Base-by-base conservation (phyloP, 345 rosid genomes). In the Eucalyptus fibrosa region DNA sequence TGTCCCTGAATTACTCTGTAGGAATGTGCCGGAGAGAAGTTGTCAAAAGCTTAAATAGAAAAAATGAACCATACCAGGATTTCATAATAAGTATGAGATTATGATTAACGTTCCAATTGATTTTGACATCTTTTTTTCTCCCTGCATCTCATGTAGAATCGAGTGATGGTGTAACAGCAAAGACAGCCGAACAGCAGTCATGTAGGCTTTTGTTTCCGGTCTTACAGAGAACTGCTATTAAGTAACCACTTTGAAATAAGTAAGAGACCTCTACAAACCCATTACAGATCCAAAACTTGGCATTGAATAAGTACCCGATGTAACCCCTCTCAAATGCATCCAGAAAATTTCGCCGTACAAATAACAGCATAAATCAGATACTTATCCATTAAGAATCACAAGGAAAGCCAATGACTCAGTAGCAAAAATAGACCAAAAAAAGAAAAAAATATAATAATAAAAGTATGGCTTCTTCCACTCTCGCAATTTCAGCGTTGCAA, bases 1-100 rank as follows among this genome's bases (percentile, higher is more conserved):
- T 49, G 96, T 96, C 91, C 99, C 98, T 6, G 99, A 98, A 90
- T 97, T 97, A 91, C 99, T 98, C 99, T 98, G 95, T 77, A 94
- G 89, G 80, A 89, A 92, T 42, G 92, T 77, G 24, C 83, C 83
- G 3, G 45, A 72, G 45, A 72, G 28, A 72, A 37, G 83, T 37
- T 72, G 45, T 37, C 83, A 72, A 72, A 72, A 72, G 83, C 26
- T 37, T 6, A 72, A 37, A 72, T 15, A 87, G 40, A 24, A 62
- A 60, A 60, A 87, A 62, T 37, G 53, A 87, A 60, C 28, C 24
- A 56, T 15, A 44, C 45, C 44, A 56, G 50, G 45, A 87, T 62
- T 56, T 15, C 86, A 80, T 72, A 88, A 21, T 37, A 11, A 10
- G 15, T 37, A 19, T 37, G 45, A 72, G 26, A 72, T 37, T 19